A percentile compares a stretch with the other conserved stretches of the same genome.
These are phyloP conservation scores for Fusarium hostae DNA, from an alignment of 2,329 filamentous ascomycete genomes.

Conservation along the genomic window DNA sequence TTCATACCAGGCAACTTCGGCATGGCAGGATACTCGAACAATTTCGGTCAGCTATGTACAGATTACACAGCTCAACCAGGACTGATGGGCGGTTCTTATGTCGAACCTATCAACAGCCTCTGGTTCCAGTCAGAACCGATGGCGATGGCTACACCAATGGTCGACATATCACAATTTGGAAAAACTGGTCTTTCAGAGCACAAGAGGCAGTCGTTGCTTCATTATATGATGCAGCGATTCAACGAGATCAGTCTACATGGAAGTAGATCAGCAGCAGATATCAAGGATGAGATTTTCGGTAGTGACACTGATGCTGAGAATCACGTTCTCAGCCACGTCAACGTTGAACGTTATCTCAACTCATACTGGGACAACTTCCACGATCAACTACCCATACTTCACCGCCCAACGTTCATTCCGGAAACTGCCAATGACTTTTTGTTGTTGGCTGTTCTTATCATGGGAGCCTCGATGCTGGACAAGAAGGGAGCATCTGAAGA, in stretches of 20 bases:
- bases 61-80: constrained; percentile 42
- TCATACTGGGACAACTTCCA: constrained; percentile 46
- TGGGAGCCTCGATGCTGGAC: constrained; percentile 45
- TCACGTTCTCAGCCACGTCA: constrained; percentile 42
- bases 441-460: constrained; percentile 42
- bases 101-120: constrained; percentile 44
- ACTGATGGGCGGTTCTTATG: constrained; percentile 40
- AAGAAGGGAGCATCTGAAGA: constrained; percentile 34
- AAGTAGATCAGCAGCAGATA: constrained; percentile 43
- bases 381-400: constrained; percentile 44
- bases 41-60: constrained; percentile 44
- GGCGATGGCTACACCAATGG: constrained; percentile 37
- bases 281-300: constrained; percentile 45
- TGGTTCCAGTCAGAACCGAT: constrained; percentile 46
- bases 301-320: constrained; percentile 42
- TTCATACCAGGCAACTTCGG: constrained; percentile 39
- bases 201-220: constrained; percentile 43
- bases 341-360: constrained; percentile 43
- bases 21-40: constrained; percentile 43
- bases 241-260: constrained; percentile 45
- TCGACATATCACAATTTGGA: constrained; percentile 39
- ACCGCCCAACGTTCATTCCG: constrained; percentile 43
- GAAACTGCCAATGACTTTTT: constrained; percentile 45
- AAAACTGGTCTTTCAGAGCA: constrained; percentile 44
- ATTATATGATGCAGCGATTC: constrained; percentile 46